Evolutionary conservation across 129 eudicot genomes (phyloP).

Genomic region (Chrysanthemum seticuspe): DNA sequence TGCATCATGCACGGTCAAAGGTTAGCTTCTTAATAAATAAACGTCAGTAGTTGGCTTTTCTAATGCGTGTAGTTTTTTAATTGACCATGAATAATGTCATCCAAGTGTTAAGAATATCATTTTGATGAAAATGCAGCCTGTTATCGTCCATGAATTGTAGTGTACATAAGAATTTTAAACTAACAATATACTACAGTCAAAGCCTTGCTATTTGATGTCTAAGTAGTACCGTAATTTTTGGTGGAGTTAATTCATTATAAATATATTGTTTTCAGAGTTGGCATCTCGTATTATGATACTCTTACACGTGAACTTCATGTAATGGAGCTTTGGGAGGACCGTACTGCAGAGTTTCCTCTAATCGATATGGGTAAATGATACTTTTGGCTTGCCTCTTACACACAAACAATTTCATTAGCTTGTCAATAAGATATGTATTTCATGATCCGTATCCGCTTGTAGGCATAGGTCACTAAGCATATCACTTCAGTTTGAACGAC

Average conservation of each 20-base stretch:
- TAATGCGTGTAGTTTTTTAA: background rate
- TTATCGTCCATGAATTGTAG: no score
- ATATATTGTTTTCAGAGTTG: conserved; percentile 56
- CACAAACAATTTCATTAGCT: conserved; percentile 6
- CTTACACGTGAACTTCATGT: conserved; percentile 83
- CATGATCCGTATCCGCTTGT: background rate
- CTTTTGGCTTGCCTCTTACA: conserved; percentile 2
- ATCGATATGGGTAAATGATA: conserved; percentile 70
- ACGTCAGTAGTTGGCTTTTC: background rate
- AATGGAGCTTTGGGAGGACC: conserved; percentile 92
- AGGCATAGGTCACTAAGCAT: conserved; percentile 1
- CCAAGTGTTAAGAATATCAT: no score
- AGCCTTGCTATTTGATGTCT: background rate
- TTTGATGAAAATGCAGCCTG: no score
- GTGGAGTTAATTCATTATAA: conserved; percentile 9
- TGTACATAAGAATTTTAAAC: background rate
- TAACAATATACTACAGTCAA: conserved; percentile 11
- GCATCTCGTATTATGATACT: conserved; percentile 87
- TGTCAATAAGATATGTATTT: background rate
- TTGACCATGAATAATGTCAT: background rate
- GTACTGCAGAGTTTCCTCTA: conserved; percentile 59
- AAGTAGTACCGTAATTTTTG: background rate
- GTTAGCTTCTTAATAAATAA: conserved; percentile 39
- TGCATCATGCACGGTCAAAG: conserved; percentile 78
- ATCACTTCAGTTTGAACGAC: conserved; percentile 12